Evolutionary conservation across 441 rosid species (phyloP), one percentile per base, ranked within the genome.

Genomic region (Brassica hybrid): DNA sequence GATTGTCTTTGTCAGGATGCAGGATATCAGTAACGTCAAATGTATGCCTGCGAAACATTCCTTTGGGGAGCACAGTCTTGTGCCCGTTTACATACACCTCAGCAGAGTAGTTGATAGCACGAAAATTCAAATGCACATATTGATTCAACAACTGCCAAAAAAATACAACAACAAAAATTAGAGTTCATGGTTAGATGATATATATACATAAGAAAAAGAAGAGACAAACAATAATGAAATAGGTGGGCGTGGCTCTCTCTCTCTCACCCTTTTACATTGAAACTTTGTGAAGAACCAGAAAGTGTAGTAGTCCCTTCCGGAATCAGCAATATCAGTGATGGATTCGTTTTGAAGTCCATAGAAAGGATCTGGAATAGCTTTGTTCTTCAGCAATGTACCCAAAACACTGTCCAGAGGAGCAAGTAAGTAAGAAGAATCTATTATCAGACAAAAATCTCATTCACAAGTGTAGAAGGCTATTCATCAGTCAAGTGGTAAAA

Each of bases 271-370:
- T 85, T 88, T 85, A 77, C 84, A 83, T 65, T 88, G 84, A 48
- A 93, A 95, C n/a, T 85, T 79, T 4, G 87, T 93, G 86, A 90
- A 95, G 84, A 96, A 96, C 99, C 99, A 96, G 84, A 93, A 96
- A 6, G 98, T 96, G 81, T 96, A 93, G 75, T 89, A 79, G 73
- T 90, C 98, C 83, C 97, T 91, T 69, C 99, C 98, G 13, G 98
- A 96, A 79, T 86, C 94, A 16, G 94, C 93, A 62, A 96, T 96
- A 83, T 96, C 99, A 17, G 86, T 80, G 25, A 96, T 93, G 12
- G 86, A 67, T 84, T 93, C 97, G 45, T 95, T 95, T 38, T 86
- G 78, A 62, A 95, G 73, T 21, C 99, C 99, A 59, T 92, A 93
- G 74, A 95, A 91, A 5, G 99, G 98, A 84, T 95, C 98, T 32